Conservation (phyloP, 164 flowering plant species). For the Protea cynaroides region DNA sequence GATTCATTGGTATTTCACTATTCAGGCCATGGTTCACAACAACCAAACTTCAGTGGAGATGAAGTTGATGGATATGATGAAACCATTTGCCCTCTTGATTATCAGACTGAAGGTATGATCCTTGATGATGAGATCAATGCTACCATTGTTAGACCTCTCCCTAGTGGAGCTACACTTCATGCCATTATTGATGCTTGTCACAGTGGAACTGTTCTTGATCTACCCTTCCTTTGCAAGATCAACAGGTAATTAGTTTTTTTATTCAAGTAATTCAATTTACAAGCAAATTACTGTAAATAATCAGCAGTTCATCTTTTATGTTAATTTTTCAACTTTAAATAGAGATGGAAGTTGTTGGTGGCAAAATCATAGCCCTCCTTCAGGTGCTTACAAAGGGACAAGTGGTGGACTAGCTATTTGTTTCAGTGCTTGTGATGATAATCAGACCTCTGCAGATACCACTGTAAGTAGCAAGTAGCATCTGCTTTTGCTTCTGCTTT, state of each 20-base stretch:
- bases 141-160: constrained; percentile 65
- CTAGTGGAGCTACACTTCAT: constrained; percentile 69
- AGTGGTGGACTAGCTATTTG: constrained; percentile 56
- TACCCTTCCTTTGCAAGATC: constrained; percentile 57
- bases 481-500: background rate
- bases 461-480: constrained; percentile 17
- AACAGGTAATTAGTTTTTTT: constrained; percentile 26
- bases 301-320: background rate
- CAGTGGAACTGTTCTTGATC: constrained; percentile 72
- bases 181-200: constrained; percentile 69
- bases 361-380: constrained; percentile 43
- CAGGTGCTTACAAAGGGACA: constrained; percentile 43
- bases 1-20: constrained; percentile 84
- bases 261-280: background rate
- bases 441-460: constrained; percentile 49
- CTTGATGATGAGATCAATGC: constrained; percentile 74
- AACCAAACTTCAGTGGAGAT: constrained; percentile 34
- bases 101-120: constrained; percentile 49
- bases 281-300: background rate
- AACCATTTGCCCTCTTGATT: constrained; percentile 69
- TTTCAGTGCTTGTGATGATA: constrained; percentile 68
- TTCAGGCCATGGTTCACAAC: constrained; percentile 74
- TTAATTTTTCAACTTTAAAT: background rate
- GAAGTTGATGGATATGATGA: constrained; percentile 78
- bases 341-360: constrained; percentile 49